Conservation (phyloP, 257 asterid genomes). For the Solanum pinnatisectum region DNA sequence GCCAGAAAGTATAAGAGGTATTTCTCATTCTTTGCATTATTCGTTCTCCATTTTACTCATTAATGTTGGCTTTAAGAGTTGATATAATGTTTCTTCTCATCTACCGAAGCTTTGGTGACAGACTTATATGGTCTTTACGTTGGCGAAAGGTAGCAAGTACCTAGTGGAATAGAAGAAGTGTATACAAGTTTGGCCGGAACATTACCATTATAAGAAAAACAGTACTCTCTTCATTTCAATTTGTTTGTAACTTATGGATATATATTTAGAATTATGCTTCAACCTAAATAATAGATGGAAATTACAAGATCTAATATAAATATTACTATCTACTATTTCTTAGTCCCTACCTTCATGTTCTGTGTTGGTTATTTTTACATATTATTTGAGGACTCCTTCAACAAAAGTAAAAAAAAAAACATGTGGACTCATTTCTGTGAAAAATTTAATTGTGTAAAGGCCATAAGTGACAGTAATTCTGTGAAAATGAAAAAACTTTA, state of each 20-base stretch:
- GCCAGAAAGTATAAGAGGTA: background rate
- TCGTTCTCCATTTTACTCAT: background rate
- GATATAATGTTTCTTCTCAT: background rate
- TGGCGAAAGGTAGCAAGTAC: background rate
- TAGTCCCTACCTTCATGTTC: conserved; percentile 1
- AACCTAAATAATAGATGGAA: background rate
- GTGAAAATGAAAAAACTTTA: background rate
- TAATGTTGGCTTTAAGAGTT: background rate
- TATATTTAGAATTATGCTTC: background rate
- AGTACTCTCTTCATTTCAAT: background rate
- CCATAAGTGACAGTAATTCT: background rate
- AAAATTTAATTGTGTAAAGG: background rate
- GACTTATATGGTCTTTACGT: background rate
- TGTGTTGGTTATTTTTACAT: background rate
- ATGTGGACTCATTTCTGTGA: background rate
- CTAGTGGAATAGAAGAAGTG: background rate
- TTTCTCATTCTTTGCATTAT: background rate
- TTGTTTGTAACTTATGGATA: background rate
- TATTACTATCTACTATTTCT: background rate
- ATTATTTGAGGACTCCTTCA: background rate
- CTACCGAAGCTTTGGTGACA: background rate
- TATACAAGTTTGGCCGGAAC: background rate
- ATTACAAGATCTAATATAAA: background rate
- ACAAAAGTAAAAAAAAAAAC: background rate
- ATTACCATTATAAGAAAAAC: background rate